These are phyloP conservation scores for Tephrocybe sp. DNA, from an alignment of 768 basidiomycete genomes.

Conservation along the genomic window DNA sequence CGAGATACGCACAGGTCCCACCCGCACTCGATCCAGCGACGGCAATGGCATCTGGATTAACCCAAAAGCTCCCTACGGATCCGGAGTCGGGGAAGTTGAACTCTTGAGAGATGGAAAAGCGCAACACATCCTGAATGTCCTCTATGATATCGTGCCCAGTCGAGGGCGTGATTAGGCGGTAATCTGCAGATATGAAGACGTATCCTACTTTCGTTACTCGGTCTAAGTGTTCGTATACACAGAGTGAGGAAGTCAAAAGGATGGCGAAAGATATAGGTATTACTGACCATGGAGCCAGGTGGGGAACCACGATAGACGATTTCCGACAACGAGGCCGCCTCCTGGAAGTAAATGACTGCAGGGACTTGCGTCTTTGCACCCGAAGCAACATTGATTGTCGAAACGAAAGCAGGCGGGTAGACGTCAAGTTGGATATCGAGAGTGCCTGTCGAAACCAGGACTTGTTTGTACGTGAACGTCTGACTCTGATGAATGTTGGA, in stretches of 20 bases:
- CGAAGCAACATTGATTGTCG: too few species aligned
- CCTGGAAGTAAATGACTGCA: conserved; percentile 46
- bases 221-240: conserved; percentile 27
- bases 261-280: not conserved
- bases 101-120: conserved; percentile 33
- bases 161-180: conserved; percentile 52
- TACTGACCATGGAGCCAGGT: conserved; percentile 56
- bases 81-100: conserved; percentile 3
- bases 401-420: too few species aligned
- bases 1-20: conserved; percentile 59
- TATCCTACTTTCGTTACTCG: conserved; percentile 44
- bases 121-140: conserved; percentile 56
- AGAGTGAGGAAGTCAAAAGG: not conserved
- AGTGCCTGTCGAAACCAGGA: too few species aligned
- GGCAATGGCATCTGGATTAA: conserved; percentile 44
- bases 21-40: conserved; percentile 62
- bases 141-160: conserved; percentile 56
- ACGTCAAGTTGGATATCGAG: too few species aligned
- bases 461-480: too few species aligned
- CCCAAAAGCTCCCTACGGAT: conserved; percentile 14
- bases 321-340: conserved; percentile 61
- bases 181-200: conserved; percentile 62
- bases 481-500: too few species aligned
- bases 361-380: conserved; percentile 16
- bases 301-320: conserved; percentile 60